Conservation (phyloP, 495 filamentous ascomycete genomes). For the Talaromyces nanjingensis region DNA sequence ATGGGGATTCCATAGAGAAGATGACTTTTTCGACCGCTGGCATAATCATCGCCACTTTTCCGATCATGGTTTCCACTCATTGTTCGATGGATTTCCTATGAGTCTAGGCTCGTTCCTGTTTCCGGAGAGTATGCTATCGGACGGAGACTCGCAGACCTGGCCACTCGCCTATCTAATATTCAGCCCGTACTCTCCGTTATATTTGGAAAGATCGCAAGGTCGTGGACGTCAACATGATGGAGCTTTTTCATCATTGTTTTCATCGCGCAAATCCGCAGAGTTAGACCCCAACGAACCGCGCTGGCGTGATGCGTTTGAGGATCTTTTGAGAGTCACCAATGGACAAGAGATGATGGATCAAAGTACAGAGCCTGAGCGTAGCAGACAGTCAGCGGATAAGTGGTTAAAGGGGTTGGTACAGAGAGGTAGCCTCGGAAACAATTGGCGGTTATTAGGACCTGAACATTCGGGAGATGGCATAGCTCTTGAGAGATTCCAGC, state of each 20-base stretch:
- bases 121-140: conserved; percentile 22
- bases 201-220: conserved; percentile 33
- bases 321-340: conserved; percentile 43
- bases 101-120: conserved; percentile 23
- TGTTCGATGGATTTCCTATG: conserved; percentile 29
- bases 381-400: conserved; percentile 23
- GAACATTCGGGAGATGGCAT: conserved; percentile 19
- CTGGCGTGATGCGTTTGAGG: conserved; percentile 52
- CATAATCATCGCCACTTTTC: conserved; percentile 11
- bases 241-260: conserved; percentile 33
- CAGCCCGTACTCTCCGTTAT: conserved; percentile 46
- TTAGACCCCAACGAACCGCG: conserved; percentile 28
- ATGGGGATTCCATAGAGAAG: conserved; percentile 3
- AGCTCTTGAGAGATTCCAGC: conserved; percentile 16
- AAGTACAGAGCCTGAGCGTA: conserved; percentile 15
- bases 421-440: conserved; percentile 33
- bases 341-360: conserved; percentile 39
- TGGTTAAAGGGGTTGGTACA: conserved; percentile 33
- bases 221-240: conserved; percentile 21
- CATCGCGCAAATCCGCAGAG: conserved; percentile 24
- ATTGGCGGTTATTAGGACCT: conserved; percentile 21
- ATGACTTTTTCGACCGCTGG: conserved; percentile 5
- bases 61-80: conserved; percentile 27
- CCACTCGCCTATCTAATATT: conserved; percentile 34
- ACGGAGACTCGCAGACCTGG: conserved; percentile 25